Percentiles rank a stretch among this genome's conserved stretches.
These are phyloP conservation scores for Ampelocalamus luodianensis DNA, from an alignment of 176 grass and related monocot species.

Conservation along the genomic window DNA sequence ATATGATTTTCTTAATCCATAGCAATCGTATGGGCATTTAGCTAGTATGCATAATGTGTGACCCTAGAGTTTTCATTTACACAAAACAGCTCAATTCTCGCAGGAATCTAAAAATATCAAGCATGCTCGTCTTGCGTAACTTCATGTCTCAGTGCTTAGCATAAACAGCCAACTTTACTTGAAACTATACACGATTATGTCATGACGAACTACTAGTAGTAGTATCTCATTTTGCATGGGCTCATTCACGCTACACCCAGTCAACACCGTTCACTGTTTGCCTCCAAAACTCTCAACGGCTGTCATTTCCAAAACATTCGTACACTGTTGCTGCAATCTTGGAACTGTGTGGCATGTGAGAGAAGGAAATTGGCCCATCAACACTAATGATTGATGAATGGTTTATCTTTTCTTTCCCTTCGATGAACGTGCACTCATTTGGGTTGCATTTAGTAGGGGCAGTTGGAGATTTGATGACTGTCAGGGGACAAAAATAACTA, in stretches of 20 bases:
- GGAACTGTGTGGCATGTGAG: not conserved
- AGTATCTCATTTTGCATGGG: not conserved
- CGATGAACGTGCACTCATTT: not conserved
- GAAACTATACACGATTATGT: not conserved
- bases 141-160: too few species aligned
- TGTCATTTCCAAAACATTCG: too few species aligned
- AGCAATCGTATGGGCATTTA: too few species aligned
- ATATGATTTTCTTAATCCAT: too few species aligned
- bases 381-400: not conserved
- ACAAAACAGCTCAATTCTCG: too few species aligned
- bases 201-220: not conserved
- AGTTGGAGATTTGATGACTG: conserved; percentile 11
- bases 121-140: too few species aligned
- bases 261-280: not conserved
- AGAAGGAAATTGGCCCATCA: not conserved
- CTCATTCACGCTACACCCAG: not conserved
- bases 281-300: too few species aligned
- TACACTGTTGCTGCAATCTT: not conserved
- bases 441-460: conserved; percentile 24
- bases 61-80: too few species aligned
- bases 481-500: not conserved
- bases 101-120: too few species aligned
- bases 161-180: not conserved
- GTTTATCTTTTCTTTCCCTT: not conserved
- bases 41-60: too few species aligned